Evolutionary conservation across 2,329 filamentous ascomycete species (phyloP).

Genomic region (Sporothrix pseudoabietina): DNA sequence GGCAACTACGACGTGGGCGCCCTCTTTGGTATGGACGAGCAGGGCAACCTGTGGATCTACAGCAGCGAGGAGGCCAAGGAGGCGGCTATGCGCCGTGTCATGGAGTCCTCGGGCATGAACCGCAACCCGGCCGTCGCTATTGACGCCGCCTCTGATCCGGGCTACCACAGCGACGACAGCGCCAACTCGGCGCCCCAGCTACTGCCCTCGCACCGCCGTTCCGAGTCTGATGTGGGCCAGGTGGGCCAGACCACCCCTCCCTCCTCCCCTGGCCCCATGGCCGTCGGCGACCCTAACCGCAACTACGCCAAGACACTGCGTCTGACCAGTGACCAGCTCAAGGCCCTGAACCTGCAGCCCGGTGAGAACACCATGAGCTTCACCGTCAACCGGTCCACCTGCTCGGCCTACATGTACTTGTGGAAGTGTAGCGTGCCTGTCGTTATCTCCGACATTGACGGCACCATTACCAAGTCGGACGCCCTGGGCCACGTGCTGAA

Average conservation of each 20-base stretch:
- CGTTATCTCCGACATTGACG: conserved; percentile 97
- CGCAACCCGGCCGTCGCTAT: conserved; percentile 58
- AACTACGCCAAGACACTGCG: conserved; percentile 97
- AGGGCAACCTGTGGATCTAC: conserved; percentile 99
- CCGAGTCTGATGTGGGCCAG: conserved; percentile 67
- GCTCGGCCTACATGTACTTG: conserved; percentile 87
- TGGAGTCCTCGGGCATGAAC: conserved; percentile 54
- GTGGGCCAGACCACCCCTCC: conserved; percentile 64
- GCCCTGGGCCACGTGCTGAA: conserved; percentile 91
- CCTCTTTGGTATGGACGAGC: conserved; percentile 90
- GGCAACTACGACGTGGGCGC: conserved; percentile 96
- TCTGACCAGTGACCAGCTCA: conserved; percentile 92
- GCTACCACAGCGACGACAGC: conserved; percentile 90
- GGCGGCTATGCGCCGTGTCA: conserved; percentile 70
- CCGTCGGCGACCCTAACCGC: conserved; percentile 67
- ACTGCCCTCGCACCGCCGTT: conserved; percentile 56
- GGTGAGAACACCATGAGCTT: conserved; percentile 96
- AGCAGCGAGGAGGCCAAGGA: conserved; percentile 96
- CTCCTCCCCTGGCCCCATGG: conserved; percentile 66
- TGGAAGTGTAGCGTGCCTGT: conserved; percentile 92
- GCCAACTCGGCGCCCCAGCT: conserved; percentile 49
- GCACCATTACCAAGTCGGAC: conserved; percentile 97
- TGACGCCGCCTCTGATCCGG: conserved; percentile 89
- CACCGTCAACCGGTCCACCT: conserved; percentile 92
- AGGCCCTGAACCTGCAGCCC: conserved; percentile 75